Evolutionary conservation across 2,329 filamentous ascomycete genomes (phyloP), one percentile per base, ranked within the genome.

Genomic region (Pezicula rhizophila): DNA sequence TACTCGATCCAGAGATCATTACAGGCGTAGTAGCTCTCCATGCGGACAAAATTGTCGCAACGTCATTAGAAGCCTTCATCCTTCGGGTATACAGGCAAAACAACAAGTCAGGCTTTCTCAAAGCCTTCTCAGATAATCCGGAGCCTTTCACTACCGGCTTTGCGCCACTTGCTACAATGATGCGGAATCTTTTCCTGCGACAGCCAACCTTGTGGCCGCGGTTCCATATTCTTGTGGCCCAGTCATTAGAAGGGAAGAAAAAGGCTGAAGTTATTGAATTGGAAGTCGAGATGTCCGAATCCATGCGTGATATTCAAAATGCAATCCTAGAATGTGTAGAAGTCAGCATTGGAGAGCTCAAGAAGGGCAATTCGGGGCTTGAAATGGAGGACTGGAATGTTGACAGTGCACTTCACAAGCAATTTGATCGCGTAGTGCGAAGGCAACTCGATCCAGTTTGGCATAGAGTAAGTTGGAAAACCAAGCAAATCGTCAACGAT

Each of bases 351-450:
- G 82, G 87, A 48, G 93, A 99, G 68, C 77, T 99, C 39, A 95
- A 92, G 65, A 97, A 95, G 69, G 80, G 82, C 15, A 97, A 96
- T 62, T 79, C 83, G 1, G 91, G 90, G 2, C 73, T 99, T 6
- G 92, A 97, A 58, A 91, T 97, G 82, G 91, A 95, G 51, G 91
- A 96, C 62, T 97, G 92, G 92, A 96, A 89, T 44, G 75, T 96
- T 15, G 92, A 97, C 66, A 96, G 88, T 62, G 92, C 92, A 33
- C 70, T 97, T 52, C 86, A 96, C 57, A 88, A 86, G 62, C 95
- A 90, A 60, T 99, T 99, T 65, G 93, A 97, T 65, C 75, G 87
- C 52, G 85, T 91, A 48, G 83, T 99, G 45, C 80, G 92, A 53
- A 80, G 91, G 50, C 93, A 99, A 66, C 73, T 99, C 15, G 91